phyloP scores from a whole-genome alignment of 2,329 filamentous ascomycete species.

The Aspergillus sp. region DNA sequence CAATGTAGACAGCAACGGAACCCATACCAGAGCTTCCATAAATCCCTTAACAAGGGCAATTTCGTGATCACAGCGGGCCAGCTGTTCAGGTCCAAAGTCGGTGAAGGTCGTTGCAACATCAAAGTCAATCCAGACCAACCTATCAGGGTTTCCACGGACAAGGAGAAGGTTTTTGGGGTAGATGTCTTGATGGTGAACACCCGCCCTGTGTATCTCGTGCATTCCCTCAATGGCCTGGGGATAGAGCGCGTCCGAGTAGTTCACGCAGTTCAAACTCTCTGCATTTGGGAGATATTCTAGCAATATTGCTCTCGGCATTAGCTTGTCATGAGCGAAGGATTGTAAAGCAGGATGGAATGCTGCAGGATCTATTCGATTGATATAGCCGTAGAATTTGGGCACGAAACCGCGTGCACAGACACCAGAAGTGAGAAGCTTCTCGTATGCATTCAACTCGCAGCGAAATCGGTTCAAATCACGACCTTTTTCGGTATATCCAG shows the following conservation, averaged over 20 bases:
- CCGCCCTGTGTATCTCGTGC: slow-evolving; percentile 24
- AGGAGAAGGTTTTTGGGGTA: slow-evolving; percentile 29
- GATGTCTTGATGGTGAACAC: slow-evolving; percentile 23
- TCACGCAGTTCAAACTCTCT: slow-evolving; percentile 23
- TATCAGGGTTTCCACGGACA: slow-evolving; percentile 18
- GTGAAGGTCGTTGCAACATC: slow-evolving; percentile 27
- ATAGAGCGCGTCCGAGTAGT: slow-evolving; percentile 22
- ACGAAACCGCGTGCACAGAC: slow-evolving; percentile 5
- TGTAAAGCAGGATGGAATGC: slow-evolving; percentile 8
- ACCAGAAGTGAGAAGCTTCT: slow-evolving; percentile 11
- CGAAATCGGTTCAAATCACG: slow-evolving; percentile 25
- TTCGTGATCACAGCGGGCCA: too few species aligned
- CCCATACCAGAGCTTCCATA: slow-evolving; percentile 8
- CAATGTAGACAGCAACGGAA: neutral
- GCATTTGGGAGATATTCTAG: slow-evolving; percentile 30
- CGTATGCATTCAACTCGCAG: slow-evolving; percentile 24
- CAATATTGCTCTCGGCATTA: slow-evolving; percentile 25
- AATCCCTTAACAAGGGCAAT: too few species aligned
- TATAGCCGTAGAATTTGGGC: slow-evolving; percentile 19
- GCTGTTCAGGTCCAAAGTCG: slow-evolving; percentile 17
- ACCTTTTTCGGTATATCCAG: slow-evolving; percentile 17
- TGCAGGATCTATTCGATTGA: slow-evolving; percentile 16
- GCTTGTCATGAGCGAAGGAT: slow-evolving; percentile 20
- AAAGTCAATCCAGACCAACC: slow-evolving; percentile 29
- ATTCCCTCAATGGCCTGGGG: slow-evolving; percentile 23